These are phyloP conservation scores for Hypoxylon sp. DNA, from an alignment of 2,329 filamentous ascomycete genomes.

Conservation along the genomic window DNA sequence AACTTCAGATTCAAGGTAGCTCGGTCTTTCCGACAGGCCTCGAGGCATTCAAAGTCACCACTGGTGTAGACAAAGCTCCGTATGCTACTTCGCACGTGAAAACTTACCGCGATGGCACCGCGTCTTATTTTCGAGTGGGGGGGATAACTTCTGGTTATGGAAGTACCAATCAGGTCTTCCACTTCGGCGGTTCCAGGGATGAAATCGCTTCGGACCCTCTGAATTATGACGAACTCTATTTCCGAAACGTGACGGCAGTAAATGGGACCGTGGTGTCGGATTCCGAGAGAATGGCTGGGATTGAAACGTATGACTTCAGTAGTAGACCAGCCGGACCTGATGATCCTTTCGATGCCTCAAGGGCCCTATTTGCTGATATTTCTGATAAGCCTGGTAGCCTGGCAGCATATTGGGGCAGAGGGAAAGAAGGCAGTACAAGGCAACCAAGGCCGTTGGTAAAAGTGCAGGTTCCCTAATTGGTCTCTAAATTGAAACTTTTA, in stretches of 20 bases:
- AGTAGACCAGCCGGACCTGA: neutral
- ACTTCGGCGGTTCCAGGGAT: slow-evolving; percentile 60
- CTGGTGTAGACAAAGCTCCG: slow-evolving; percentile 35
- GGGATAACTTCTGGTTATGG: slow-evolving; percentile 64
- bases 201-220: slow-evolving; percentile 24
- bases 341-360: slow-evolving; percentile 1
- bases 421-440: neutral
- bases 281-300: slow-evolving; percentile 28
- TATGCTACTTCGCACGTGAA: slow-evolving; percentile 47
- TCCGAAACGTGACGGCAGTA: slow-evolving; percentile 59
- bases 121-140: slow-evolving; percentile 61
- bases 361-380: slow-evolving; percentile 25
- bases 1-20: slow-evolving; percentile 52
- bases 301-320: slow-evolving; percentile 14
- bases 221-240: slow-evolving; percentile 62
- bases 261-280: slow-evolving; percentile 36
- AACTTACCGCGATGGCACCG: slow-evolving; percentile 68
- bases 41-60: slow-evolving; percentile 62
- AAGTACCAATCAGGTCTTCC: slow-evolving; percentile 66
- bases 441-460: slow-evolving; percentile 9
- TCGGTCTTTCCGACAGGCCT: slow-evolving; percentile 67
- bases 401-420: slow-evolving; percentile 2
- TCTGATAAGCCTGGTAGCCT: slow-evolving; percentile 1
- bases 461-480: slow-evolving; percentile 7
- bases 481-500: neutral